These are phyloP conservation scores for Lycium ferocissimum DNA, from an alignment of 257 asterid genomes.

Conservation along the genomic window DNA sequence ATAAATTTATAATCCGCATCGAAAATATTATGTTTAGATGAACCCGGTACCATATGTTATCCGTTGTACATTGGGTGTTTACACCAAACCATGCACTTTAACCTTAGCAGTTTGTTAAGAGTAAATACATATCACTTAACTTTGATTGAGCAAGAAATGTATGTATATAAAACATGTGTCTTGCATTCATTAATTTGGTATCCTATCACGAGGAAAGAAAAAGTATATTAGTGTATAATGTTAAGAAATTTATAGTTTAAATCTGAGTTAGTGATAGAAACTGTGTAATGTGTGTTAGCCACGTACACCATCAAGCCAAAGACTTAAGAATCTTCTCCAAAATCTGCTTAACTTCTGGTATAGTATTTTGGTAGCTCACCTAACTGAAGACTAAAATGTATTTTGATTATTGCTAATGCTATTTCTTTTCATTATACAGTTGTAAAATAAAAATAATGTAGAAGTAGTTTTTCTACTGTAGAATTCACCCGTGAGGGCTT, in stretches of 20 bases:
- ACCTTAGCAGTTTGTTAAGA: not conserved
- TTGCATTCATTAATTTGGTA: not conserved
- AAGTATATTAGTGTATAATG: not conserved
- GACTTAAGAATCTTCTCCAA: conserved; percentile 16
- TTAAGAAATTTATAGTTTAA: not conserved
- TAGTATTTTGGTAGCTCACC: conserved; percentile 67
- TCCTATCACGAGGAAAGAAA: not conserved
- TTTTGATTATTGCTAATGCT: conserved; percentile 32
- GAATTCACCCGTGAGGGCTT: conserved; percentile 24
- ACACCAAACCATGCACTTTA: not conserved
- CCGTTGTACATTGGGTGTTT: not conserved
- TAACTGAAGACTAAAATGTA: conserved; percentile 59
- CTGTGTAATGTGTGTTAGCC: conserved; percentile 32
- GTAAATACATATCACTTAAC: not conserved
- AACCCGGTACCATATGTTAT: not conserved
- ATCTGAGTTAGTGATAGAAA: not conserved
- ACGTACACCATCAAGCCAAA: conserved; percentile 35
- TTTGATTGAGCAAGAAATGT: not conserved
- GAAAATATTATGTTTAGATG: not conserved
- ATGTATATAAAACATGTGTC: not conserved
- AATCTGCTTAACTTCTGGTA: conserved; percentile 29
- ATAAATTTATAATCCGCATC: fast-evolving
- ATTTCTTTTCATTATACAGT: conserved; percentile 30
- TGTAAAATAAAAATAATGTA: conserved; percentile 23
- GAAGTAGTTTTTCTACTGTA: conserved; percentile 28